These are phyloP conservation scores for Fraxinus angustifolia DNA, from an alignment of 305 asterid genomes.

Conservation along the genomic window DNA sequence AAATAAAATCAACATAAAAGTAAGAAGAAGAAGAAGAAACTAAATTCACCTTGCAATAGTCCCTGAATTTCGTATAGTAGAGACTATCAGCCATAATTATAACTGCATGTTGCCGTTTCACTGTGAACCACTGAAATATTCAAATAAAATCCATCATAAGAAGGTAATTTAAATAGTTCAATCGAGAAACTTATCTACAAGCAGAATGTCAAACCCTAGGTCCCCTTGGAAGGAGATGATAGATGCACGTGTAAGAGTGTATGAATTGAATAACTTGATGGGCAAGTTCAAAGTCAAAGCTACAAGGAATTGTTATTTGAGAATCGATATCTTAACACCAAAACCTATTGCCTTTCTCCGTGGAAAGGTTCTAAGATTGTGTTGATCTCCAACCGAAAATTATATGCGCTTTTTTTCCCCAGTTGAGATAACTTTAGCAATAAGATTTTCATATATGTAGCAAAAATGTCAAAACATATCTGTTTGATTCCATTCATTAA, in stretches of 20 bases:
- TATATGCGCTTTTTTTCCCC: neutral
- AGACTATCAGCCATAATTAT: constrained; percentile 69
- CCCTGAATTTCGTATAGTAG: constrained; percentile 72
- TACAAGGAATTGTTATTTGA: neutral
- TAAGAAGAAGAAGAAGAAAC: neutral
- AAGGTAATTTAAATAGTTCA: neutral
- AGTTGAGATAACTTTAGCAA: neutral
- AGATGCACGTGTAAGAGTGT: neutral
- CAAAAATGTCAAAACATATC: neutral
- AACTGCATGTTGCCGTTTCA: constrained; percentile 80
- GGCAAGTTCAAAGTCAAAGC: neutral
- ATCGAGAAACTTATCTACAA: neutral
- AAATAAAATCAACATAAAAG: neutral
- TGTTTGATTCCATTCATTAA: neutral
- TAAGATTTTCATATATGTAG: neutral
- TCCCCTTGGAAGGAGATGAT: neutral
- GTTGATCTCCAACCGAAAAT: neutral
- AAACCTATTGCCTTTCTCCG: neutral
- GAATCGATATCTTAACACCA: neutral
- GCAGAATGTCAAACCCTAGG: neutral
- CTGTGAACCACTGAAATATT: constrained; percentile 59
- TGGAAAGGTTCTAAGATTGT: neutral
- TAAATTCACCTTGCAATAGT: constrained; percentile 62
- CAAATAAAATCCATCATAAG: constrained; percentile 15
- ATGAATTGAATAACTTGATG: neutral